Conservation (phyloP, 129 eudicot genomes). For the Artemisia annua region DNA sequence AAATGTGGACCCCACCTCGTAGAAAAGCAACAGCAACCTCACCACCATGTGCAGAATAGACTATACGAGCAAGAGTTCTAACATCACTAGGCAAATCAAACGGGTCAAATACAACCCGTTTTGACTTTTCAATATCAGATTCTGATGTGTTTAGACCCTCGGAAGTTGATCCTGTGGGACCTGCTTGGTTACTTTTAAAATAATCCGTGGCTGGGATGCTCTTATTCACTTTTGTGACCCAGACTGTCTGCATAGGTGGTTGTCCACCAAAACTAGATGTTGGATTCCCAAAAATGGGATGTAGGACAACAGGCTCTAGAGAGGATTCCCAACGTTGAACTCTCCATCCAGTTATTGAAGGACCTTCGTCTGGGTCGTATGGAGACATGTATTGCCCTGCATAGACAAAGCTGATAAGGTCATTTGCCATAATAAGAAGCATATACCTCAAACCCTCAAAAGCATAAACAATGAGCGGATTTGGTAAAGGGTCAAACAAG, state of each 20-base stretch:
- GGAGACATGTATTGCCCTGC: slow-evolving; percentile 99
- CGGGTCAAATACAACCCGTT: slow-evolving; percentile 83
- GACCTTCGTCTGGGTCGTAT: slow-evolving; percentile 98
- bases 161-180: slow-evolving; percentile 35
- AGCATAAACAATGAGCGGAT: neutral
- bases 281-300: slow-evolving; percentile 93
- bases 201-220: slow-evolving; percentile 82
- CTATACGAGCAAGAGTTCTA: slow-evolving; percentile 90
- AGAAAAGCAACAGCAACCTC: slow-evolving; percentile 97
- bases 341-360: slow-evolving; percentile 97
- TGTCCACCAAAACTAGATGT: slow-evolving; percentile 81
- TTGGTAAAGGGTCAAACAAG: neutral
- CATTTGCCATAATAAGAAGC: slow-evolving; percentile 10
- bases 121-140: slow-evolving; percentile 49
- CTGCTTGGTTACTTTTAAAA: slow-evolving; percentile 46
- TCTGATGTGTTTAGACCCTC: slow-evolving; percentile 54
- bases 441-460: neutral
- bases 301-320: slow-evolving; percentile 90
- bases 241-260: slow-evolving; percentile 96
- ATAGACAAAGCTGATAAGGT: slow-evolving; percentile 22
- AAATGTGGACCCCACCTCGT: slow-evolving; percentile 85
- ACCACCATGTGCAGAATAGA: slow-evolving; percentile 98
- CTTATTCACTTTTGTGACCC: slow-evolving; percentile 91
- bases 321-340: slow-evolving; percentile 99
- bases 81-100: slow-evolving; percentile 98